phyloP scores from a whole-genome alignment of 768 basidiomycete genomes.

The Guyanaporus albipodus region DNA sequence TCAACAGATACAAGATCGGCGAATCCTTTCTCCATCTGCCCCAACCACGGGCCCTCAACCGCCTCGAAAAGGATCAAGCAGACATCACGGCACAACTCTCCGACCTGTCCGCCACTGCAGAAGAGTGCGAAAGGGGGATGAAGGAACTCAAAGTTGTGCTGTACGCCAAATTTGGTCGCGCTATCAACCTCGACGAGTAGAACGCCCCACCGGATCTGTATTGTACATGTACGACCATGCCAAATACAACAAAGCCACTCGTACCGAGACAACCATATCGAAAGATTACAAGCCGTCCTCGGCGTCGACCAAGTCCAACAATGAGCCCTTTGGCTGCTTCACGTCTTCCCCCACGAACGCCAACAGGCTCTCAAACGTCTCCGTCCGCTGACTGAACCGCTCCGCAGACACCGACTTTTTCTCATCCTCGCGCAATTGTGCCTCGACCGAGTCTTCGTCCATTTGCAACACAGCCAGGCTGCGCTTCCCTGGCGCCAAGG shows the following conservation, averaged over 20 bases:
- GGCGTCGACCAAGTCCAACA: conserved; percentile 59
- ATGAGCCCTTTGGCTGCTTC: conserved; percentile 62
- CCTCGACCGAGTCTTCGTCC: conserved; percentile 30
- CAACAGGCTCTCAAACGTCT: conserved; percentile 66
- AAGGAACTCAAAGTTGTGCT: conserved; percentile 72
- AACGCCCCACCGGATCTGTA: background rate
- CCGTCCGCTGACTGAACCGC: conserved; percentile 59
- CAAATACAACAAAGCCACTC: no score
- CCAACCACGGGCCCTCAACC: conserved; percentile 61
- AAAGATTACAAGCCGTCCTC: conserved; percentile 23
- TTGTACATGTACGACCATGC: conserved; percentile 1
- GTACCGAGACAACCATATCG: no score
- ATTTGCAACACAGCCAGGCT: conserved; percentile 21
- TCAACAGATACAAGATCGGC: conserved; percentile 77
- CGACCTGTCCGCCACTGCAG: conserved; percentile 45
- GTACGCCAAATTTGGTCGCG: conserved; percentile 89
- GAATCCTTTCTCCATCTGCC: conserved; percentile 84
- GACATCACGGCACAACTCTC: conserved; percentile 54
- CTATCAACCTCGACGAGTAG: conserved; percentile 88
- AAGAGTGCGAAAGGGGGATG: conserved; percentile 72
- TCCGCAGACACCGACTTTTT: conserved; percentile 37
- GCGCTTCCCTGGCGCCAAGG: conserved; percentile 17
- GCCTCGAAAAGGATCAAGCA: conserved; percentile 67
- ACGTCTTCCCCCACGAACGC: conserved; percentile 56
- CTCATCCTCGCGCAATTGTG: conserved; percentile 24